phyloP scores from a whole-genome alignment of 306 rosid genomes.

The Begonia peltatifolia region DNA sequence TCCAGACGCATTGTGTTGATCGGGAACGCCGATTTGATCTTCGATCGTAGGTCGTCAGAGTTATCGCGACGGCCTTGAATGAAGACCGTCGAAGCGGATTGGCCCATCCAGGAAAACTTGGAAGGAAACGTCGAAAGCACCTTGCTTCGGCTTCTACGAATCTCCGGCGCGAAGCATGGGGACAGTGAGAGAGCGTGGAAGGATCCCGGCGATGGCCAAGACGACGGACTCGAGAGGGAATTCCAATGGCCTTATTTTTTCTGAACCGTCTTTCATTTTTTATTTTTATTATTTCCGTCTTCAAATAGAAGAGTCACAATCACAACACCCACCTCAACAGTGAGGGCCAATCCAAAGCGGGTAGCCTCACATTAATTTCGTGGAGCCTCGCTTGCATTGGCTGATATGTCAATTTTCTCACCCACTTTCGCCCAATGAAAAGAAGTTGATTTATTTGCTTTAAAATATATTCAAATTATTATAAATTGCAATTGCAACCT shows the following conservation, averaged over 20 bases:
- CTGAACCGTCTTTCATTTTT: constrained; percentile 3
- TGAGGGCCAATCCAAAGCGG: constrained; percentile 11
- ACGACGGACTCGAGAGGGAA: constrained; percentile 37
- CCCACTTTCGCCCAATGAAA: not conserved
- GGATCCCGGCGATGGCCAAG: not conserved
- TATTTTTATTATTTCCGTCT: not conserved
- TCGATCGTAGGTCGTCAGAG: constrained; percentile 22
- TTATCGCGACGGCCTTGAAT: constrained; percentile 38
- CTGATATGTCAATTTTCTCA: not conserved
- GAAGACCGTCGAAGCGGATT: constrained; percentile 58
- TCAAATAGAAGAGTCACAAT: constrained; percentile 7
- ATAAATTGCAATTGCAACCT: too few species aligned
- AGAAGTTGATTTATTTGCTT: too few species aligned
- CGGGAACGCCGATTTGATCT: constrained; percentile 37
- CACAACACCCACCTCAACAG: not conserved
- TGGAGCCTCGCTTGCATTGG: constrained; percentile 12
- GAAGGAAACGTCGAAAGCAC: constrained; percentile 6
- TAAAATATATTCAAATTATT: too few species aligned
- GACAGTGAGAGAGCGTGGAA: not conserved
- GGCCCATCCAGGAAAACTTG: constrained; percentile 66
- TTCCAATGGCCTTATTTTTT: constrained; percentile 20
- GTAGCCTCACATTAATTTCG: constrained; percentile 13
- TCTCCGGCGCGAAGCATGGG: constrained; percentile 3
- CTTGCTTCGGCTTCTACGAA: constrained; percentile 6
- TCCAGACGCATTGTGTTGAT: constrained; percentile 34